Percentiles rank a stretch among this genome's conserved stretches.
These are phyloP conservation scores for Podaxis mareebaensis DNA, from an alignment of 768 basidiomycete genomes.

Conservation along the genomic window DNA sequence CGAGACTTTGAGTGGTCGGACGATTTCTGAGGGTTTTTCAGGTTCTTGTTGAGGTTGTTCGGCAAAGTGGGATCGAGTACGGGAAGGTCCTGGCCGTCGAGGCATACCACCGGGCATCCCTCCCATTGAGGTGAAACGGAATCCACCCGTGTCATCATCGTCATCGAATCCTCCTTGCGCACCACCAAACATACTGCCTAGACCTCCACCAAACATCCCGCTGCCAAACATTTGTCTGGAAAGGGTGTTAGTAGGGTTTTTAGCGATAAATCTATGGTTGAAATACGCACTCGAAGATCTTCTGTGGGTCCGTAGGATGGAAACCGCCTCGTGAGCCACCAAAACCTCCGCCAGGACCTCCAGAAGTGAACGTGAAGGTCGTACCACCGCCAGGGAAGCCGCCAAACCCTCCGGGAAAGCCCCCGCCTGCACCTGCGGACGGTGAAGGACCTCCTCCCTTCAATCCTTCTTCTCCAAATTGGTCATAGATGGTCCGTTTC, in stretches of 20 bases:
- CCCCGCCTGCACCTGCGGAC: conserved; percentile 49
- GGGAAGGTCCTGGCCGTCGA: conserved; percentile 30
- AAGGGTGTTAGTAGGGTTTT: conserved; percentile 8
- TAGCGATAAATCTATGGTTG: not conserved
- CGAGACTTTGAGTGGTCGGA: conserved; percentile 79
- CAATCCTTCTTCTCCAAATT: conserved; percentile 93
- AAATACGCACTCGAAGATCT: conserved; percentile 80
- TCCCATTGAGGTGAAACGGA: conserved; percentile 40
- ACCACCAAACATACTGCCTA: conserved; percentile 39
- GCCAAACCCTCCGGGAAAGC: conserved; percentile 33
- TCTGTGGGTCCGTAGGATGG: conserved; percentile 78
- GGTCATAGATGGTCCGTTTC: conserved; percentile 86
- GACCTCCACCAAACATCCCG: conserved; percentile 31
- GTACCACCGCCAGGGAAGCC: conserved; percentile 45
- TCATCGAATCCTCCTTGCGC: conserved; percentile 44
- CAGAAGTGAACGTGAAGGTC: conserved; percentile 60
- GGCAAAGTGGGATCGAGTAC: conserved; percentile 22
- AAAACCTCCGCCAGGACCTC: conserved; percentile 44
- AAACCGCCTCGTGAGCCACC: conserved; percentile 52
- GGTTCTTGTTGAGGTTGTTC: conserved; percentile 28
- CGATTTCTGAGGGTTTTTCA: conserved; percentile 59
- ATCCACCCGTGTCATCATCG: conserved; percentile 50
- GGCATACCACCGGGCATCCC: conserved; percentile 61
- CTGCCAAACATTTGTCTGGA: conserved; percentile 59
- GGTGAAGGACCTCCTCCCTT: conserved; percentile 65